Percentiles rank a stretch among this genome's conserved stretches.
Conservation (phyloP, 164 flowering plant genomes). For the Vitis vinifera region DNA sequence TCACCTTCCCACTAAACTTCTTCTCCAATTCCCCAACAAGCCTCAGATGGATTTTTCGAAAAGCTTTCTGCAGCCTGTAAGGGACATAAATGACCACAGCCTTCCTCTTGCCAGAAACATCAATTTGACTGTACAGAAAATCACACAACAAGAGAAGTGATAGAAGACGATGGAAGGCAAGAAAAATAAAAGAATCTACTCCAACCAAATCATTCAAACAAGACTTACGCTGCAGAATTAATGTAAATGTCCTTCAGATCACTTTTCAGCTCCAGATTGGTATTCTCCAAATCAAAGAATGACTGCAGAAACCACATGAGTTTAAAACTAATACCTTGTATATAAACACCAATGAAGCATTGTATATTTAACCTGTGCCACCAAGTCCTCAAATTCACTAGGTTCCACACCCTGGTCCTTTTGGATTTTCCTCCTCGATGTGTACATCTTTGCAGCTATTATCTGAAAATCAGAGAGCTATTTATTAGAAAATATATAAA, state of each 20-base stretch:
- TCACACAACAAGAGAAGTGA: background rate
- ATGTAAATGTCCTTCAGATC: conserved; percentile 79
- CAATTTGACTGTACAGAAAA: conserved; percentile 64
- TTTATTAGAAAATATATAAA: too few relatives aligned
- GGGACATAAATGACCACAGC: conserved; percentile 88
- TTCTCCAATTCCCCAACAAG: conserved; percentile 96
- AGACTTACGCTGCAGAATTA: conserved; percentile 64
- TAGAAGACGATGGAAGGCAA: too few relatives aligned
- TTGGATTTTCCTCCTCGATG: conserved; percentile 56
- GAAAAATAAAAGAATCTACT: background rate
- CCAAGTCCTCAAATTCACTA: conserved; percentile 65
- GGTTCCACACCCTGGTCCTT: conserved; percentile 70
- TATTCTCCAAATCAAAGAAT: conserved; percentile 68
- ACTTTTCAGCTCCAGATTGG: conserved; percentile 64
- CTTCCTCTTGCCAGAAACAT: conserved; percentile 72
- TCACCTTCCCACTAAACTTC: conserved; percentile 95
- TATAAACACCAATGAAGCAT: background rate
- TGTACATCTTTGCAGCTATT: conserved; percentile 48
- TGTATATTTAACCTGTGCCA: conserved; percentile 58
- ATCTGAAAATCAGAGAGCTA: too few relatives aligned
- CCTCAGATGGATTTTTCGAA: conserved; percentile 74
- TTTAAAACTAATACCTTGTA: background rate
- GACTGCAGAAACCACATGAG: conserved; percentile 40
- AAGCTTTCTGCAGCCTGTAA: conserved; percentile 77
- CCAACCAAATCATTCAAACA: background rate